phyloP scores from a whole-genome alignment of 1,284 basidiomycete species.

The Sporisorium scitamineum region DNA sequence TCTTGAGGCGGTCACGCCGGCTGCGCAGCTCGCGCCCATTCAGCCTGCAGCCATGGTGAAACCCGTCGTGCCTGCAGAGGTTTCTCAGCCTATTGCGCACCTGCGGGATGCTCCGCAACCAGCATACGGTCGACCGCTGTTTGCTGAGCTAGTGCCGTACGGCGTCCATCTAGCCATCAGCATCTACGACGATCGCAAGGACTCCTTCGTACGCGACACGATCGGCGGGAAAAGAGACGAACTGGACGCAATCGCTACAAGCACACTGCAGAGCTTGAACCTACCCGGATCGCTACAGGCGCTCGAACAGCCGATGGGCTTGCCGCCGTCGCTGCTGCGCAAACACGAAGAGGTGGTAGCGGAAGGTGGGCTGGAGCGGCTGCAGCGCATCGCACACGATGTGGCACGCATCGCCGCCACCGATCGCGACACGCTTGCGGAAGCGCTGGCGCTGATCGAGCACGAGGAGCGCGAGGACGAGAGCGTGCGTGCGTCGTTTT shows the following conservation, averaged over 20 bases:
- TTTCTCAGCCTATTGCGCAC: conserved; percentile 69
- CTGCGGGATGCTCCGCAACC: conserved; percentile 52
- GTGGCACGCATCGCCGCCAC: conserved; percentile 78
- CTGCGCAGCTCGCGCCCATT: conserved; percentile 78
- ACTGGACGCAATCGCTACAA: conserved; percentile 75
- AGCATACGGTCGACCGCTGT: conserved; percentile 74
- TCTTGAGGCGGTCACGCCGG: conserved; percentile 84
- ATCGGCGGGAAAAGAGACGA: conserved; percentile 77
- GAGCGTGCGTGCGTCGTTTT: conserved; percentile 72
- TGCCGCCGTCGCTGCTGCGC: conserved; percentile 86
- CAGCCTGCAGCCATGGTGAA: conserved; percentile 79
- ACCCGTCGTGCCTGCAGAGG: conserved; percentile 75
- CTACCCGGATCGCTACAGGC: conserved; percentile 89
- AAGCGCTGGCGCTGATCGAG: conserved; percentile 89
- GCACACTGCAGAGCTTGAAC: conserved; percentile 79
- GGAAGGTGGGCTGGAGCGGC: conserved; percentile 80
- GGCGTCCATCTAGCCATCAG: conserved; percentile 90
- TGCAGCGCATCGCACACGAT: conserved; percentile 80
- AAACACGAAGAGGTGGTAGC: conserved; percentile 87
- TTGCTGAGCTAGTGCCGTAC: conserved; percentile 84
- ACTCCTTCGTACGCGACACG: conserved; percentile 79
- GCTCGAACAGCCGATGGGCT: conserved; percentile 83
- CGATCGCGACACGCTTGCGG: conserved; percentile 76
- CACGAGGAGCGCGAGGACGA: conserved; percentile 90
- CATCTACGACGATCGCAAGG: conserved; percentile 87